These are phyloP conservation scores for Stephanodiscus minutulus DNA, from an alignment of 108 stramenopile genomes.

Conservation along the genomic window DNA sequence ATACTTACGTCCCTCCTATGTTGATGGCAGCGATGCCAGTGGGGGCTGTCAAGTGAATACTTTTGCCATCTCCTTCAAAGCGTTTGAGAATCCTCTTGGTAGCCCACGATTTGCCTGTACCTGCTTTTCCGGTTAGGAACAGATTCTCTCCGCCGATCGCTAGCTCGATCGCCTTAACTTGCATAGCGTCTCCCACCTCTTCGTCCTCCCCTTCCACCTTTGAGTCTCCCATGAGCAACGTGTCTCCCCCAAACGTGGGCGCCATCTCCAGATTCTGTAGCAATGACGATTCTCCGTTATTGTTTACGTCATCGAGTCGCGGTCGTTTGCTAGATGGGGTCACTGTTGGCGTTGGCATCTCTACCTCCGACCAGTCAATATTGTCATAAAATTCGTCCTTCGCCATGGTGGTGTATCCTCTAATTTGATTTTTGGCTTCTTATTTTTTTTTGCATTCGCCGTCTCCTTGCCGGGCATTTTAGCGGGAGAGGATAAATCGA, in stretches of 20 bases:
- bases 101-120: slow-evolving; percentile 53
- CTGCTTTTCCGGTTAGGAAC: slow-evolving; percentile 53
- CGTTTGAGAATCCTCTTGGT: slow-evolving; percentile 28
- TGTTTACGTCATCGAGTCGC: slow-evolving; percentile 1
- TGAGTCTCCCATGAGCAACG: background rate
- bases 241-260: background rate
- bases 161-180: slow-evolving; percentile 31
- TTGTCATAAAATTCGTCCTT: slow-evolving; percentile 4
- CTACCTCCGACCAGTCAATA: background rate
- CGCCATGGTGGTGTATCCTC: no score
- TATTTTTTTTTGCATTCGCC: no score
- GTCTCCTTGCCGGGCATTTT: no score
- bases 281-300: background rate
- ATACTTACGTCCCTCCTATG: slow-evolving; percentile 29
- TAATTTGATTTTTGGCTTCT: no score
- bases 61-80: slow-evolving; percentile 22
- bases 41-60: slow-evolving; percentile 61
- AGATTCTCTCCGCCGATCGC: slow-evolving; percentile 27
- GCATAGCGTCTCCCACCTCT: slow-evolving; percentile 33
- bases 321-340: background rate
- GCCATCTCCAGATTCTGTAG: background rate
- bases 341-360: slow-evolving; percentile 3
- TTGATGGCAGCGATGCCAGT: slow-evolving; percentile 63
- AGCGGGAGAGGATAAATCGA: no score
- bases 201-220: background rate